Evolutionary conservation across 2,329 filamentous ascomycete genomes (phyloP), one percentile per base, ranked within the genome.

Genomic region (Sporothrix inflata): DNA sequence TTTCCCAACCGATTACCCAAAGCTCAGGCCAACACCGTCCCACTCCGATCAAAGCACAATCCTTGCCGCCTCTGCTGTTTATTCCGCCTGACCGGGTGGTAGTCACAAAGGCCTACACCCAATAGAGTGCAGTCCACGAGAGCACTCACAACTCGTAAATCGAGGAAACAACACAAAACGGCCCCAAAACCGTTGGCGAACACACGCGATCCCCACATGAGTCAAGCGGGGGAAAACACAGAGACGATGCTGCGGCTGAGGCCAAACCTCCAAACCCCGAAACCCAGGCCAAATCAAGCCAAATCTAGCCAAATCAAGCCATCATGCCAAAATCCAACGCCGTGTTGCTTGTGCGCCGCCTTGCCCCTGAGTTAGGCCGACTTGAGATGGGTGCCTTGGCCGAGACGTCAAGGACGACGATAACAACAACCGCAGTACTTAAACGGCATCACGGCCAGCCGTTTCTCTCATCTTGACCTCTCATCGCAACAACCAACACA

Each of bases 201-300:
- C 30, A 38, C 27, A 53, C 45, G 21, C 63, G 24, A 49, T 67
- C 47, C 47, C 65, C 47, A 53, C 47, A 55, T 68, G 65, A 68
- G 65, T 68, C 65, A 68, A 68, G 45, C 47, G 65, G 65, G 45
- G 42, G 27, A 53, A 11, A 19, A 12, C 34, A 38, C 5, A 12
- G 24, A 27, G 24, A 27, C 27, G 30, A 45, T 49, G 47, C 47
- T 69, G 49, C 66, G 30, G 47, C 30, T 55, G 66, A 69, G 66
- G 49, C 47, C 65, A 68, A 40, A 19, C 27, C 27, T 30, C 27
- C 65, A 51, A 21, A n/a, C 21, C 45, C 27, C 27, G 45, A 51
- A 21, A n/a, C 21, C 45, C 27, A 19, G 40, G 21, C 38, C 60
- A 45, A 45, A 40, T 5, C 60, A 4, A 45, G 30, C 55, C 5